Evolutionary conservation across 805 yeast genomes (phyloP).

Genomic region (Saccharomyces mikatae): DNA sequence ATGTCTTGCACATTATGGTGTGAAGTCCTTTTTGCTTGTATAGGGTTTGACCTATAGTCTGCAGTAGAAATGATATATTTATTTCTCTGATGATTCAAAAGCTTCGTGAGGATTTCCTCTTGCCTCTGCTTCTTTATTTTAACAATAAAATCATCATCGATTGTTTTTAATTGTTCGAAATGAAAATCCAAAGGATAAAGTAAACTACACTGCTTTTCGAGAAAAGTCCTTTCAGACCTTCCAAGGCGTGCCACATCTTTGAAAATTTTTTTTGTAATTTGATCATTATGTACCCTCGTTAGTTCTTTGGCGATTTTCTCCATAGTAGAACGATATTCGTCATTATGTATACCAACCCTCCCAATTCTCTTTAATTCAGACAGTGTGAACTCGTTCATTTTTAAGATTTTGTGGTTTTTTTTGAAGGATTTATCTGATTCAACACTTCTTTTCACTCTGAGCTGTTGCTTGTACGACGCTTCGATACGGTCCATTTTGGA

Average conservation of each 20-base stretch:
- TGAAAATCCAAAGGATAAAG: background rate
- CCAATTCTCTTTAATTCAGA: background rate
- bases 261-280: background rate
- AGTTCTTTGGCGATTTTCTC: background rate
- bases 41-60: background rate
- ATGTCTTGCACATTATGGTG: background rate
- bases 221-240: background rate
- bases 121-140: constrained; percentile 23
- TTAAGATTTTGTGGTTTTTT: background rate
- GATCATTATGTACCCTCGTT: background rate
- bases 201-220: background rate
- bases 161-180: background rate
- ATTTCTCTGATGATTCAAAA: constrained; percentile 10
- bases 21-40: background rate
- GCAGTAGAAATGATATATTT: constrained; percentile 11
- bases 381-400: background rate
- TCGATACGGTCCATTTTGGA: background rate
- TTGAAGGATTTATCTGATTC: background rate
- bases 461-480: background rate
- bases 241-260: background rate
- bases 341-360: background rate
- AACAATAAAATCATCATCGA: background rate
- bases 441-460: background rate
- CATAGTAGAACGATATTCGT: background rate
- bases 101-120: constrained; percentile 18